Evolutionary conservation across 345 rosid genomes (phyloP), one percentile per base, ranked within the genome.

Genomic region (Euphorbia tirucalli): DNA sequence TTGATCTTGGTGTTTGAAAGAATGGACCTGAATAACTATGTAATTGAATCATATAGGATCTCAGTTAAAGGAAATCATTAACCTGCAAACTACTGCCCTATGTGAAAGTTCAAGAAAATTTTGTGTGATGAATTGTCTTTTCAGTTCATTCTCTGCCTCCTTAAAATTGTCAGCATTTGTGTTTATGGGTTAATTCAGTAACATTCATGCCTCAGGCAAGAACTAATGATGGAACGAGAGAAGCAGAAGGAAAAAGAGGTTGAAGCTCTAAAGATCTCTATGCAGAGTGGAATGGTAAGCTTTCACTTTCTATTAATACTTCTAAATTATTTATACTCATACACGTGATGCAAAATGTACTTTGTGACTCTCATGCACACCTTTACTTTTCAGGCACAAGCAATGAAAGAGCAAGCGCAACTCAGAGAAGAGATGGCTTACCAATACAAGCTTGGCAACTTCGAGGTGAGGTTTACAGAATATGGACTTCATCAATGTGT

Each of bases 251-350:
- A 92, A 83, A 82, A 87, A 77, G 76, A 92, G 84, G 93, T 95
- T 30, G 76, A 83, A 71, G 82, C 89, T 61, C 84, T 94, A 52
- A 94, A 92, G 81, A 75, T 41, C 8, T 84, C 96, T 18, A 95
- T 95, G 99, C 95, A 95, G 89, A 80, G 93, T 62, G 99, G 99
- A 89, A 90, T 95, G 99, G 99, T 95, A 21, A 74, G 93, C 76
- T 22, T 72, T 72, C 71, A 52, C 3, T 43, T 25, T 31, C 39
- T 31, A 4, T 37, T 49, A 31, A 1, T 44, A 25, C n/a, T 43
- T 31, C 58, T 52, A 13, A 52, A 3, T 32, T 55, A 30, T 14
- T 35, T 24, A 0, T 37, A 13, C 52, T 21, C 31, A 14, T 21
- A 7, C 15, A 31, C 11, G 50, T 44, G 22, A 50, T 24, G 19